A percentile compares a stretch with the other conserved stretches of the same genome.
Conservation (phyloP, 2,329 filamentous ascomycete genomes). For the Talaromyces sp. region DNA sequence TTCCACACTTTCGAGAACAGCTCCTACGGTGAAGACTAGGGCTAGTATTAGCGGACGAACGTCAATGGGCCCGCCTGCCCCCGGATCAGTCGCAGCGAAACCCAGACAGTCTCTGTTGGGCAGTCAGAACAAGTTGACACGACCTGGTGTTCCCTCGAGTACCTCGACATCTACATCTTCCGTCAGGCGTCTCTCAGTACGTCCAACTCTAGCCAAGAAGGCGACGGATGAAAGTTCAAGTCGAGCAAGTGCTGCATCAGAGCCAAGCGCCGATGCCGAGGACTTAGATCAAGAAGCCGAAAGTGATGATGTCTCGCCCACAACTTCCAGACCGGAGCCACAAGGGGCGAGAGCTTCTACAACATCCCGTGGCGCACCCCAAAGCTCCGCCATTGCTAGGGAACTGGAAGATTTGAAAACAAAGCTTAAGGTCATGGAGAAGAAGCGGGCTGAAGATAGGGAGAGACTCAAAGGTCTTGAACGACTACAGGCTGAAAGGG, state of each 20-base stretch:
- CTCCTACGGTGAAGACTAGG: constrained; percentile 51
- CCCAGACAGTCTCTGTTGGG: constrained; percentile 43
- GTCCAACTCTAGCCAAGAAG: constrained; percentile 29
- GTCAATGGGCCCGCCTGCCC: constrained; percentile 66
- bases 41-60: constrained; percentile 57
- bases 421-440: constrained; percentile 82
- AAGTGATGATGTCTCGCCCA: constrained; percentile 25
- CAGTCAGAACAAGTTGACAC: constrained; percentile 33
- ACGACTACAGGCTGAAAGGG: constrained; percentile 61
- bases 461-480: constrained; percentile 80
- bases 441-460: constrained; percentile 79
- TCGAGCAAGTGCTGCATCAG: constrained; percentile 29
- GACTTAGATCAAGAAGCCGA: constrained; percentile 27
- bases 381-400: constrained; percentile 54
- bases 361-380: constrained; percentile 45
- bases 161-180: constrained; percentile 26
- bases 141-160: constrained; percentile 32
- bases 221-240: constrained; percentile 30
- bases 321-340: constrained; percentile 28
- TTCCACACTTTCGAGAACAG: constrained; percentile 52
- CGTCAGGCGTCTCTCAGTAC: constrained; percentile 37
- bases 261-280: constrained; percentile 32
- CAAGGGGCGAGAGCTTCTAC: constrained; percentile 29
- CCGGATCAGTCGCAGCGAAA: constrained; percentile 33
- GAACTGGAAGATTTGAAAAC: constrained; percentile 86